Conservation (phyloP, 2,329 filamentous ascomycete genomes). For the Fusarium napiforme region DNA sequence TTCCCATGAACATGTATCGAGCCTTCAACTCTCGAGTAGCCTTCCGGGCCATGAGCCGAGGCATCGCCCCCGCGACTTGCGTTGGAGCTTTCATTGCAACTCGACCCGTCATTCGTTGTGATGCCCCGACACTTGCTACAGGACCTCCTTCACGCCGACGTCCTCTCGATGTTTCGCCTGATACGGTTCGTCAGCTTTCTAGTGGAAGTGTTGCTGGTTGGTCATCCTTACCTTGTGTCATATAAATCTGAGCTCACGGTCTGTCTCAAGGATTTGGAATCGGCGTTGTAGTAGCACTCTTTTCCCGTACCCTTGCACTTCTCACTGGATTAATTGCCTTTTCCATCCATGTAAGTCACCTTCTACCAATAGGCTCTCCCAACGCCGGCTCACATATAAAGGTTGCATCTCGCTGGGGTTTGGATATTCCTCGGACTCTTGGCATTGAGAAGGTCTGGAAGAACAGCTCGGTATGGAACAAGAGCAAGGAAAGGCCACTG, state of each 20-base stretch:
- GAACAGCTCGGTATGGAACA: slow-evolving; percentile 56
- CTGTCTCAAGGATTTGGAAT: slow-evolving; percentile 65
- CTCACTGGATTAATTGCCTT: slow-evolving; percentile 73
- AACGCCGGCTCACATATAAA: slow-evolving; percentile 38
- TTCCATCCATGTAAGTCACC: slow-evolving; percentile 67
- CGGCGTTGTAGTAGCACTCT: slow-evolving; percentile 74
- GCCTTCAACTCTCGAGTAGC: slow-evolving; percentile 35
- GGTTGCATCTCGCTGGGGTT: slow-evolving; percentile 57
- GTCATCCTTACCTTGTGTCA: slow-evolving; percentile 9
- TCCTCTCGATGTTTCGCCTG: slow-evolving; percentile 41
- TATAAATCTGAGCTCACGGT: background rate
- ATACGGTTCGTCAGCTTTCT: slow-evolving; percentile 61
- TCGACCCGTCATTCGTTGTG: slow-evolving; percentile 44
- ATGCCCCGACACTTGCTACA: slow-evolving; percentile 41
- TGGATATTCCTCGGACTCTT: slow-evolving; percentile 53
- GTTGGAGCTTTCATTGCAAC: slow-evolving; percentile 42
- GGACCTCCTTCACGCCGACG: slow-evolving; percentile 28
- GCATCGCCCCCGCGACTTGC: slow-evolving; percentile 45
- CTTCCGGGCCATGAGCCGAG: slow-evolving; percentile 41
- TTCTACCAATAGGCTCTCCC: background rate
- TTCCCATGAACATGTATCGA: slow-evolving; percentile 35
- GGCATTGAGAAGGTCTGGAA: slow-evolving; percentile 52
- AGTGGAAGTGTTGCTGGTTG: slow-evolving; percentile 64
- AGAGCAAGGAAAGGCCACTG: slow-evolving; percentile 67
- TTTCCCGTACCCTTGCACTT: slow-evolving; percentile 76